phyloP scores from a whole-genome alignment of 164 flowering plant species.

The Litsea cubeba region DNA sequence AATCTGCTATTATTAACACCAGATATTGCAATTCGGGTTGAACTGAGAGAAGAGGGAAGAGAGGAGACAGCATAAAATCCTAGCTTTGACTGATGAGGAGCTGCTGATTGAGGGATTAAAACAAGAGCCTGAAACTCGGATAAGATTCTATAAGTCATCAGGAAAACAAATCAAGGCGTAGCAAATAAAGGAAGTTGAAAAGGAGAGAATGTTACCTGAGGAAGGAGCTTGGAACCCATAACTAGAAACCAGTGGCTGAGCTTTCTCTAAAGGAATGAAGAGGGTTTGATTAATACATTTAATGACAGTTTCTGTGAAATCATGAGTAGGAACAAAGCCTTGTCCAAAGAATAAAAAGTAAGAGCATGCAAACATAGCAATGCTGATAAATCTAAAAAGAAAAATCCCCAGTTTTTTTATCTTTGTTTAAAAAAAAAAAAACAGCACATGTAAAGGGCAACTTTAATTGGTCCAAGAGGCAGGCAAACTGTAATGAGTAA shows the following conservation, averaged over 20 bases:
- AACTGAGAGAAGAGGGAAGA: constrained; percentile 18
- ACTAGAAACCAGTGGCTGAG: background rate
- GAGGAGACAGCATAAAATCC: constrained; percentile 26
- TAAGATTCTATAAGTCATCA: background rate
- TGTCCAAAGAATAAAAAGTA: too few relatives aligned
- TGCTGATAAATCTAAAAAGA: too few relatives aligned
- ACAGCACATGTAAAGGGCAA: too few relatives aligned
- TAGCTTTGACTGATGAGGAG: constrained; percentile 18
- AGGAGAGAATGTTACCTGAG: constrained; percentile 15
- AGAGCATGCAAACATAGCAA: too few relatives aligned
- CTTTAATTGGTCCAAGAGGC: too few relatives aligned
- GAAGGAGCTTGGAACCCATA: constrained; percentile 27
- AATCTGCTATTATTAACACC: constrained; percentile 18
- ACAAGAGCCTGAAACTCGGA: constrained; percentile 37
- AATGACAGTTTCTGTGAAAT: too few relatives aligned
- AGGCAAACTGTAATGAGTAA: too few relatives aligned
- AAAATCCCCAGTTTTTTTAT: too few relatives aligned
- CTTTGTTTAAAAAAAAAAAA: too few relatives aligned
- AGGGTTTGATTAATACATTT: background rate
- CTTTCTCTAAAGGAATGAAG: background rate
- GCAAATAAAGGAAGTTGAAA: background rate
- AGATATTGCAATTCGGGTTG: constrained; percentile 19
- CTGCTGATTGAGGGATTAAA: constrained; percentile 29
- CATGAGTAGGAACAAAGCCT: too few relatives aligned
- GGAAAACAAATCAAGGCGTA: background rate